phyloP scores from a whole-genome alignment of 2,329 filamentous ascomycete species.

The Ophiostoma fasciatum region DNA sequence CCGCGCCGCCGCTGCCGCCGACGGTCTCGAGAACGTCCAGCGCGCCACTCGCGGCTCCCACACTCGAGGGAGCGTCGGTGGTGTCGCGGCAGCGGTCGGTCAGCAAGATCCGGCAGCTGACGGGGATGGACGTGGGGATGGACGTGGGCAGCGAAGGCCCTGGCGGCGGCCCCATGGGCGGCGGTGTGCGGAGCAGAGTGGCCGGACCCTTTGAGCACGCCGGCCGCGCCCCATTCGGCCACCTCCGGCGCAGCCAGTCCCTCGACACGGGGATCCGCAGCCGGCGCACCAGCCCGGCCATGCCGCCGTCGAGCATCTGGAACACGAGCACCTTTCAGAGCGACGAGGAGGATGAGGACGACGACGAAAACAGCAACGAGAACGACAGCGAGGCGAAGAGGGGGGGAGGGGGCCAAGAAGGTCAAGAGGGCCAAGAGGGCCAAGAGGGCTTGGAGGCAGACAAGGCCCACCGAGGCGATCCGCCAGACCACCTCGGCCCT shows the following conservation, averaged over 20 bases:
- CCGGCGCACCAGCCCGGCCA: too few species aligned
- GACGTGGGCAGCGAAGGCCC: too few species aligned
- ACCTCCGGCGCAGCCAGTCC: constrained; percentile 1
- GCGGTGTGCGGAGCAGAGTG: too few species aligned
- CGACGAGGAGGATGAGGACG: constrained; percentile 6
- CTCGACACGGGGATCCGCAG: too few species aligned
- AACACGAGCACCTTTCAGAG: constrained; percentile 8
- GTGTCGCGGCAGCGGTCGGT: constrained; percentile 6
- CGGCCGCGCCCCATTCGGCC: too few species aligned
- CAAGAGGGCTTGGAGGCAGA: too few species aligned
- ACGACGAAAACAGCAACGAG: background rate
- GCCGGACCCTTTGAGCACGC: too few species aligned
- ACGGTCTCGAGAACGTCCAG: too few species aligned
- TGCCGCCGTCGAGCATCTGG: constrained; percentile 4
- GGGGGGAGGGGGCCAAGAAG: background rate
- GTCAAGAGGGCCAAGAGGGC: background rate
- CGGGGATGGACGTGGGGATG: constrained; percentile 6
- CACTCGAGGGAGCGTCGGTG: too few species aligned
- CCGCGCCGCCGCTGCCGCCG: background rate
- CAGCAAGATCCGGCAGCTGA: constrained; percentile 9
- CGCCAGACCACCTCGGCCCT: constrained; percentile 1
- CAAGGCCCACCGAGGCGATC: too few species aligned
- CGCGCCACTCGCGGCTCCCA: too few species aligned
- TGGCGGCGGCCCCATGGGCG: too few species aligned
- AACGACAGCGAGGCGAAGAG: background rate